A percentile compares a stretch with the other conserved stretches of the same genome.
Conservation (phyloP, 1,284 basidiomycete genomes). For the Trametes polyzona region DNA sequence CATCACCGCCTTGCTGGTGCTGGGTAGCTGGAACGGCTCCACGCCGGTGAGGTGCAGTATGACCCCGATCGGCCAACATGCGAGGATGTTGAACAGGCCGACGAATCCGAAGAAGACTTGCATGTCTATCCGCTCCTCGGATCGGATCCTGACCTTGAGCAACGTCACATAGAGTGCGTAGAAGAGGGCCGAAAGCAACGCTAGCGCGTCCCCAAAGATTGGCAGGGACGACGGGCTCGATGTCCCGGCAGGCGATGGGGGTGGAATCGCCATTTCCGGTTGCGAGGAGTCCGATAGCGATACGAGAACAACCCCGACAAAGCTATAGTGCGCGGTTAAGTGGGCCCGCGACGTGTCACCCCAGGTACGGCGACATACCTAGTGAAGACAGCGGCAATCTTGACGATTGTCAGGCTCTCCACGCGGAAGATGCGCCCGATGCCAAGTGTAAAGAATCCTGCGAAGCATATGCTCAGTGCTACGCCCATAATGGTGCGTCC, state of each 20-base stretch:
- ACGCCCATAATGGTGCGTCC: not conserved
- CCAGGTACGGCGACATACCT: slow-evolving; percentile 56
- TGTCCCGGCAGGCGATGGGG: slow-evolving; percentile 12
- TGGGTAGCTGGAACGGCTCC: slow-evolving; percentile 81
- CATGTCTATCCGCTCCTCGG: slow-evolving; percentile 90
- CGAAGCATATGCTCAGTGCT: not conserved
- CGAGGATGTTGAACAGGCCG: slow-evolving; percentile 85
- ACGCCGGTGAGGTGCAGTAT: slow-evolving; percentile 78
- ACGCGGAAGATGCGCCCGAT: slow-evolving; percentile 86
- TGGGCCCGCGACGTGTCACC: not conserved
- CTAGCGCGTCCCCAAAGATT: slow-evolving; percentile 78
- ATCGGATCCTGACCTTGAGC: slow-evolving; percentile 85
- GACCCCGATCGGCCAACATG: slow-evolving; percentile 83
- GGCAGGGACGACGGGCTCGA: slow-evolving; percentile 28
- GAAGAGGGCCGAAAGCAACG: slow-evolving; percentile 81
- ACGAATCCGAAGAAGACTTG: slow-evolving; percentile 95
- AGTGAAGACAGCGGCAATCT: slow-evolving; percentile 80
- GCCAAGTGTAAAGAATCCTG: slow-evolving; percentile 93
- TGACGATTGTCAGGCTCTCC: slow-evolving; percentile 77
- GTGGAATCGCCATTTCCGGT: slow-evolving; percentile 19
- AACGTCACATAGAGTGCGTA: slow-evolving; percentile 94
- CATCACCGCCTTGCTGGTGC: slow-evolving; percentile 57
- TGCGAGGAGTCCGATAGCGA: slow-evolving; percentile 75
- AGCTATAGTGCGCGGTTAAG: slow-evolving; percentile 52
- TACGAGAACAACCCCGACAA: slow-evolving; percentile 86